These are phyloP conservation scores for Colletotrichum sp. DNA, from an alignment of 2,329 filamentous ascomycete species.

Conservation along the genomic window DNA sequence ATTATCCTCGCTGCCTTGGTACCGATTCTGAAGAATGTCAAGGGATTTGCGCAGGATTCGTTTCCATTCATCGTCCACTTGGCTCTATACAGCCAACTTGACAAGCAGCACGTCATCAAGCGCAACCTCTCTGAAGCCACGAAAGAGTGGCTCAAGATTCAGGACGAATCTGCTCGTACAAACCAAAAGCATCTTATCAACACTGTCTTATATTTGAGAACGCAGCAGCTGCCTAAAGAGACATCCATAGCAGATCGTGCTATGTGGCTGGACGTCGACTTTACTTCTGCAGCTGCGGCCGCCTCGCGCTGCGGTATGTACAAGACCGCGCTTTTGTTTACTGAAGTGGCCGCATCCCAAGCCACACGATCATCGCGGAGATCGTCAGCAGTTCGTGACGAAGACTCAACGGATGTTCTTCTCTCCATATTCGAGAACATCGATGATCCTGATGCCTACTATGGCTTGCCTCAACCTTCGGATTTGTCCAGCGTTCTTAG, in stretches of 20 bases:
- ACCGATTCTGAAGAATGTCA: conserved; percentile 68
- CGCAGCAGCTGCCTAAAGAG: conserved; percentile 77
- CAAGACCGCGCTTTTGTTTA: conserved; percentile 83
- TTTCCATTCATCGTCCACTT: conserved; percentile 89
- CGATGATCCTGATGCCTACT: conserved; percentile 95
- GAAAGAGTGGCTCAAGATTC: conserved; percentile 64
- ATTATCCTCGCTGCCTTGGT: conserved; percentile 73
- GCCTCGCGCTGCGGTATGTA: conserved; percentile 83
- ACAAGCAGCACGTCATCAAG: conserved; percentile 64
- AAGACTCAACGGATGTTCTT: conserved; percentile 70
- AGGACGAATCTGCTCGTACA: conserved; percentile 28
- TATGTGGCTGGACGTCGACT: conserved; percentile 87
- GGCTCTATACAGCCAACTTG: conserved; percentile 72
- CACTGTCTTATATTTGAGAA: conserved; percentile 85
- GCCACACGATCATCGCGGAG: conserved; percentile 64
- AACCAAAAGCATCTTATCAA: conserved; percentile 78
- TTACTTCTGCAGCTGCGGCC: conserved; percentile 69
- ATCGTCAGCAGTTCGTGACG: conserved; percentile 62
- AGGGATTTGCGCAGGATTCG: conserved; percentile 72
- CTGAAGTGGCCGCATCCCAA: conserved; percentile 73
- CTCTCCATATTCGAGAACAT: conserved; percentile 88
- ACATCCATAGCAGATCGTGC: conserved; percentile 78
- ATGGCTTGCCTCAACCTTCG: conserved; percentile 82
- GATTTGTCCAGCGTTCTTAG: conserved; percentile 79
- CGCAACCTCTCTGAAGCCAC: conserved; percentile 69